A percentile compares a stretch with the other conserved stretches of the same genome.
Conservation (phyloP, 805 yeast genomes). For the Candida sithepensis region DNA sequence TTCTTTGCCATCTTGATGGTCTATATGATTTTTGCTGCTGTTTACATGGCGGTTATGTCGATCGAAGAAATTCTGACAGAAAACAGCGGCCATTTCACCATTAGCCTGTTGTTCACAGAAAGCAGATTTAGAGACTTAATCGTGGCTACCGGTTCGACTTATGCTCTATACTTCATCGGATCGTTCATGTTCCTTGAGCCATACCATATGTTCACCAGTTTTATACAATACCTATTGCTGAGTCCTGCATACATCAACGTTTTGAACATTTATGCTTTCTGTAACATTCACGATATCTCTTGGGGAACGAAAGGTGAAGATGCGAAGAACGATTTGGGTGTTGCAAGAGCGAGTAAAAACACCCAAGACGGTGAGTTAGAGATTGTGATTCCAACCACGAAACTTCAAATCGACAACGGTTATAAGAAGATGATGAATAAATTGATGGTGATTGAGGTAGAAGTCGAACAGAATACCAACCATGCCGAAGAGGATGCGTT, state of each 20-base stretch:
- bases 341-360: conserved; percentile 57
- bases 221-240: conserved; percentile 75
- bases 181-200: conserved; percentile 86
- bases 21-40: conserved; percentile 84
- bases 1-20: conserved; percentile 87
- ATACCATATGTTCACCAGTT: conserved; percentile 86
- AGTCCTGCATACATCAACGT: conserved; percentile 91
- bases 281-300: conserved; percentile 92
- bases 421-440: conserved; percentile 64
- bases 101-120: conserved; percentile 53
- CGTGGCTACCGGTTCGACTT: conserved; percentile 83
- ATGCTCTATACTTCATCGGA: conserved; percentile 72
- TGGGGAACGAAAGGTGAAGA: conserved; percentile 96
- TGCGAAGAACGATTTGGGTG: conserved; percentile 71
- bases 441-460: conserved; percentile 40
- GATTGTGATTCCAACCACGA: conserved; percentile 71
- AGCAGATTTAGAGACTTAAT: conserved; percentile 79
- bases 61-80: conserved; percentile 38
- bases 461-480: conserved; percentile 14
- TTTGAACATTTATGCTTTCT: conserved; percentile 89
- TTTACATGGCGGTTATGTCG: conserved; percentile 68
- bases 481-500: conserved; percentile 58
- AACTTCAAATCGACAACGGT: conserved; percentile 69
- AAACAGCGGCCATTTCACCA: conserved; percentile 38
- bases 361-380: conserved; percentile 62